Percentiles rank a stretch among this genome's conserved stretches.
Conservation (phyloP, 1,284 basidiomycete genomes). For the Sporisorium scitamineum region DNA sequence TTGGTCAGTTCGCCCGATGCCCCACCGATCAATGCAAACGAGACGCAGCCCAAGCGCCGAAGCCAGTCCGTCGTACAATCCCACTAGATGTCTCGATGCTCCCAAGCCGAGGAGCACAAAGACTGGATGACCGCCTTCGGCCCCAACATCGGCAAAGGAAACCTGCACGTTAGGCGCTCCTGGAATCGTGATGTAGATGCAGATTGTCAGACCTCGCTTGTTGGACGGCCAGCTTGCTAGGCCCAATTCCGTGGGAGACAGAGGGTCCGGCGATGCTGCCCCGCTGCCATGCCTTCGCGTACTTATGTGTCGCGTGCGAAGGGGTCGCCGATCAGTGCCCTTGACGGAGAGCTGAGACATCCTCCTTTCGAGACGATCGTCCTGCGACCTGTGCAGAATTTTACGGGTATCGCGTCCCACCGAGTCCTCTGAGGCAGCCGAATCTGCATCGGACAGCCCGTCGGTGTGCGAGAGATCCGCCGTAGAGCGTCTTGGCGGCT, state of each 20-base stretch:
- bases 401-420: constrained; percentile 27
- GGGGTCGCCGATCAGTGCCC: neutral
- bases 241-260: neutral
- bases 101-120: constrained; percentile 92
- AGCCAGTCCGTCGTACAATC: constrained; percentile 95
- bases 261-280: neutral
- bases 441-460: constrained; percentile 9
- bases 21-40: constrained; percentile 97
- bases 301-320: neutral
- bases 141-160: constrained; percentile 90
- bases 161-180: constrained; percentile 84
- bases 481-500: neutral
- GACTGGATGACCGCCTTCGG: constrained; percentile 82
- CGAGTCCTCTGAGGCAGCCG: constrained; percentile 21
- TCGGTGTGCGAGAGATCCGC: neutral
- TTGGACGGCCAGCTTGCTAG: constrained; percentile 72
- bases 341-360: constrained; percentile 12
- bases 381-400: constrained; percentile 9
- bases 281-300: neutral
- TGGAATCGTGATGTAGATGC: constrained; percentile 81
- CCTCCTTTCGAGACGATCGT: neutral
- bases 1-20: constrained; percentile 84
- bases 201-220: constrained; percentile 83
- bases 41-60: constrained; percentile 84
- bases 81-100: constrained; percentile 92